These are phyloP conservation scores for Lasiodiplodia theobromae DNA, from an alignment of 2,329 filamentous ascomycete genomes.

Conservation along the genomic window DNA sequence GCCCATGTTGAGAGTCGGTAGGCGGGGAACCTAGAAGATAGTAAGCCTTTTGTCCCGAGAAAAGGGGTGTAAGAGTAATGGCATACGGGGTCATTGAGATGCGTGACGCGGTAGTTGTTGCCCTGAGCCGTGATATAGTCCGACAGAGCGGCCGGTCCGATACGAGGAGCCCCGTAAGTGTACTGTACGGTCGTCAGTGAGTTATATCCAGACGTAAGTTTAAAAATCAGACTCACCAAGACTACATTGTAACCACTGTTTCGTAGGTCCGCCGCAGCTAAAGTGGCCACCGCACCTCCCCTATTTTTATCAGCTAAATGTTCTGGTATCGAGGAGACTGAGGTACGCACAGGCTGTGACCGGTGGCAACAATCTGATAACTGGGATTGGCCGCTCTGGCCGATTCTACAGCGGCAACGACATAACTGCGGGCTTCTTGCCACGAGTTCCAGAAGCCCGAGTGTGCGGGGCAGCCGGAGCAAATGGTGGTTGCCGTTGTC, in stretches of 20 bases:
- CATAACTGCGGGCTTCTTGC: slow-evolving; percentile 57
- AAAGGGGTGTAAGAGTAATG: background rate
- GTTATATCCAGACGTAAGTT: background rate
- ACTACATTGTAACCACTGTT: slow-evolving; percentile 57
- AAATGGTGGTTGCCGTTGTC: slow-evolving; percentile 52
- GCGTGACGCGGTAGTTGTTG: slow-evolving; percentile 70
- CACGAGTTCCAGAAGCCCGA: slow-evolving; percentile 67
- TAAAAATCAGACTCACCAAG: slow-evolving; percentile 43
- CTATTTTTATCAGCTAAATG: background rate
- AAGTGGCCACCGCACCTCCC: slow-evolving; percentile 68
- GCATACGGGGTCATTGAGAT: slow-evolving; percentile 68
- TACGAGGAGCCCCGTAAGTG: slow-evolving; percentile 71
- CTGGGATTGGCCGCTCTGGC: slow-evolving; percentile 57
- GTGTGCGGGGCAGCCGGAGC: slow-evolving; percentile 60
- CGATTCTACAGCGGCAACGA: slow-evolving; percentile 54
- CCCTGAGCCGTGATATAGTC: slow-evolving; percentile 63
- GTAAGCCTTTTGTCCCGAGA: background rate
- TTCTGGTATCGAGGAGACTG: background rate
- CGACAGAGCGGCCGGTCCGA: slow-evolving; percentile 67
- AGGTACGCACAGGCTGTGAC: slow-evolving; percentile 65
- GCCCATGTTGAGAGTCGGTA: slow-evolving; percentile 47
- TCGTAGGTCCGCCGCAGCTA: slow-evolving; percentile 66
- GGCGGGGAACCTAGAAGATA: slow-evolving; percentile 2
- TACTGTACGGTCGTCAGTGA: slow-evolving; percentile 47
- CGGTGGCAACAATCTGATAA: slow-evolving; percentile 65